Evolutionary conservation across 1,139 yeast genomes (phyloP).

Genomic region (Arxiozyma slooffiae): DNA sequence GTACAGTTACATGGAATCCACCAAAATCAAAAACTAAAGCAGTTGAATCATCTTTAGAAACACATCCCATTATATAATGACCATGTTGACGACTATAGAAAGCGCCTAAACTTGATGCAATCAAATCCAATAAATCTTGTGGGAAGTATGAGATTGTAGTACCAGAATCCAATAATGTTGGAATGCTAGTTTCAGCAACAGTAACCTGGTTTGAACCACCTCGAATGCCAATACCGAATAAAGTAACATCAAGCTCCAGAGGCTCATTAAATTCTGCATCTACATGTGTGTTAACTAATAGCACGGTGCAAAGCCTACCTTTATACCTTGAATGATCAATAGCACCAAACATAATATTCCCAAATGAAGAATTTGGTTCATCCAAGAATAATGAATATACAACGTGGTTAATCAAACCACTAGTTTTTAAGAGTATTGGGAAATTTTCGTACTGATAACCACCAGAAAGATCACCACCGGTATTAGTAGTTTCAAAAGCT

Average conservation of each 20-base stretch:
- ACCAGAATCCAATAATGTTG: slow-evolving; percentile 44
- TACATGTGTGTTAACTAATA: slow-evolving; percentile 34
- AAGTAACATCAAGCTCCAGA: slow-evolving; percentile 39
- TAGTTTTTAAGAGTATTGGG: slow-evolving; percentile 44
- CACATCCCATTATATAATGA: slow-evolving; percentile 33
- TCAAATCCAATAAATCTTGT: slow-evolving; percentile 18
- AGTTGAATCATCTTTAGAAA: slow-evolving; percentile 17
- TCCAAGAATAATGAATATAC: slow-evolving; percentile 49
- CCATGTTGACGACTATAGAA: slow-evolving; percentile 30
- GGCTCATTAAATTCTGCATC: slow-evolving; percentile 31
- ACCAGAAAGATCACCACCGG: slow-evolving; percentile 14
- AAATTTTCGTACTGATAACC: slow-evolving; percentile 33
- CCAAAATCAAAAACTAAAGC: slow-evolving; percentile 42
- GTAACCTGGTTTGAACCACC: slow-evolving; percentile 19
- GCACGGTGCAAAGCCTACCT: slow-evolving; percentile 35
- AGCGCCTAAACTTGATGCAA: slow-evolving; percentile 34
- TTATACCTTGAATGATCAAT: slow-evolving; percentile 39
- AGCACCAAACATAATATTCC: slow-evolving; percentile 48
- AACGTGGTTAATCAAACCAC: slow-evolving; percentile 43
- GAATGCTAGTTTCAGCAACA: slow-evolving; percentile 22
- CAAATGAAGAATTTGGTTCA: slow-evolving; percentile 32
- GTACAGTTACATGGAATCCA: slow-evolving; percentile 41
- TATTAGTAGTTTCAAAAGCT: slow-evolving; percentile 40
- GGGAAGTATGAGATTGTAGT: slow-evolving; percentile 41
- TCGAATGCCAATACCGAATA: slow-evolving; percentile 33